Evolutionary conservation across 2,329 filamentous ascomycete genomes (phyloP).

Genomic region (Aquanectria penicillioides): DNA sequence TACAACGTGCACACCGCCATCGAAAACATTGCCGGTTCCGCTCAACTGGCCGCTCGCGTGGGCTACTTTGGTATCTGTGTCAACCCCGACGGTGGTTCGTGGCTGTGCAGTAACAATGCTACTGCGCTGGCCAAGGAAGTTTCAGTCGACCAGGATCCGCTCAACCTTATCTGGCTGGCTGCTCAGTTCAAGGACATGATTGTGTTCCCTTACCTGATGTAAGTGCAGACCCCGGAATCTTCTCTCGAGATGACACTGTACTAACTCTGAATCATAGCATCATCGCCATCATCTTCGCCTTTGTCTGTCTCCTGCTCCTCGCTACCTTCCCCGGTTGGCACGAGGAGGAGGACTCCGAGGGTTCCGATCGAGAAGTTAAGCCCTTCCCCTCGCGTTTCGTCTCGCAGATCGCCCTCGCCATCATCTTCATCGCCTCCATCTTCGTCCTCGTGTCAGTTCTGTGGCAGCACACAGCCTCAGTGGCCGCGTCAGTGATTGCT

Average conservation of each 20-base stretch:
- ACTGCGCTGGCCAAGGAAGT: constrained; percentile 91
- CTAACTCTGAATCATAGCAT: constrained; percentile 66
- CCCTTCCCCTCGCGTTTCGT: constrained; percentile 93
- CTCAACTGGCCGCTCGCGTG: constrained; percentile 87
- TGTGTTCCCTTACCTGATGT: constrained; percentile 97
- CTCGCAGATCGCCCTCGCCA: constrained; percentile 89
- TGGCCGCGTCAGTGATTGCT: constrained; percentile 91
- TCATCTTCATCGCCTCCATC: constrained; percentile 83
- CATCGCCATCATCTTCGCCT: constrained; percentile 96
- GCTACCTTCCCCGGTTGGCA: constrained; percentile 99
- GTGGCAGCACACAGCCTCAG: constrained; percentile 96
- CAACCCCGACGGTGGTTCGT: constrained; percentile 88
- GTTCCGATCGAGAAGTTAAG: constrained; percentile 90
- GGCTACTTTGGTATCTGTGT: constrained; percentile 99
- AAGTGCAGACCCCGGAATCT: constrained; percentile 51
- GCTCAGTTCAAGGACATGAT: constrained; percentile 98
- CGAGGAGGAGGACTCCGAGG: constrained; percentile 83
- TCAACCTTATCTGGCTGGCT: constrained; percentile 97
- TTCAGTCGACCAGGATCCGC: constrained; percentile 88
- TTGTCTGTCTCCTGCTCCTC: constrained; percentile 92
- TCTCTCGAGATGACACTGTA: not conserved
- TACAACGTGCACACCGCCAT: constrained; percentile 88
- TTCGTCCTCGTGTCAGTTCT: constrained; percentile 80
- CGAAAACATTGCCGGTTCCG: constrained; percentile 86
- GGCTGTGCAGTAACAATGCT: constrained; percentile 97